Evolutionary conservation across 495 filamentous ascomycete species (phyloP).

Genomic region (Penicillium psychrofluorescens): DNA sequence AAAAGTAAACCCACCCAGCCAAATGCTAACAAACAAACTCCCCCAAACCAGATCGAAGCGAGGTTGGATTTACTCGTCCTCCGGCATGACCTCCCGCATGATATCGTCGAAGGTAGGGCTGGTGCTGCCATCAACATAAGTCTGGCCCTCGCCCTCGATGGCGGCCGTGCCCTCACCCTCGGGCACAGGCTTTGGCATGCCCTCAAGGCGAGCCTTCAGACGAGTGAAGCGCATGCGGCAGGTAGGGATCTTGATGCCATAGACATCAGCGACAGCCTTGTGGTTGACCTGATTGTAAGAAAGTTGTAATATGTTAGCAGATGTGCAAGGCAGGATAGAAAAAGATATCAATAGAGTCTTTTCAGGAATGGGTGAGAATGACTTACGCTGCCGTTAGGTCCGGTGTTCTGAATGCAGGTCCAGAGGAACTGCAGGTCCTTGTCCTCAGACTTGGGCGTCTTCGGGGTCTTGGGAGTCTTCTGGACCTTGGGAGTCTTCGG

Average conservation of each 20-base stretch:
- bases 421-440: not conserved
- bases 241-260: not conserved
- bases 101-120: not conserved
- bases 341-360: no score
- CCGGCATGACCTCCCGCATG: not conserved
- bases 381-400: no score
- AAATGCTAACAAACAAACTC: no score
- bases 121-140: not conserved
- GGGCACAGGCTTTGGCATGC: not conserved
- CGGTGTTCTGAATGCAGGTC: not conserved
- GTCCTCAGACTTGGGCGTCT: not conserved
- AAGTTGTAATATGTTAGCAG: not conserved
- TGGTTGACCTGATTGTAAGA: not conserved
- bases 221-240: not conserved
- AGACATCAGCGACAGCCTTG: not conserved
- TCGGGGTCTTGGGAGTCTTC: not conserved
- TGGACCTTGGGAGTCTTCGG: no score
- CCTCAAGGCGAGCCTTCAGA: not conserved
- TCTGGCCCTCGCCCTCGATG: not conserved
- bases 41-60: no score
- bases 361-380: no score
- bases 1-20: no score
- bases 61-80: no score
- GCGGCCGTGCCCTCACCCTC: not conserved
- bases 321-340: no score